Base-by-base conservation (phyloP, 768 basidiomycete species). In the Tylopilus rubrobrunneus region DNA sequence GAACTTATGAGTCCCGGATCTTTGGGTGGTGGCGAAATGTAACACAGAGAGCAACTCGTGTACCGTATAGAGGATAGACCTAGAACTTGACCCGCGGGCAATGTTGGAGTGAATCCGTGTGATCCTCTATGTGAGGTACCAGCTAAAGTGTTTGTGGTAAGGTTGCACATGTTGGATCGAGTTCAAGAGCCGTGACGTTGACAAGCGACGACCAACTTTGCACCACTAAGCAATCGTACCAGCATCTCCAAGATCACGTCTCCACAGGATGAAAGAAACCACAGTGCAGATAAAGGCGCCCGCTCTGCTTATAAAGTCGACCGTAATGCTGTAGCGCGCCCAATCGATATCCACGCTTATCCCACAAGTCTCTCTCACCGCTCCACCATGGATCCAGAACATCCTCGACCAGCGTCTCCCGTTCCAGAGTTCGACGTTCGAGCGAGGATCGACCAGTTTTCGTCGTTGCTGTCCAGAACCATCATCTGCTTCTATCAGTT, bases 401-500 rank as follows among this genome's bases (percentile, higher is more conserved):
- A 31, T 7, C 33, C 37, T 33, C 53, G 15, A 14, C 29, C 9
- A 3, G 31, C 41, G 11, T 50, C 52, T 41, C 52, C 53, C 17
- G 7, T 4, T 2, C 44, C 54, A 9, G 49, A 56, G 28, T 61
- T 61, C 47, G 53, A 67, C 9, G 62, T 67, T 39, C 51, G 62
- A 3, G 40, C 28, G 7, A 56, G n/a, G 62, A 64, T 67, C 34
- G 65, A 65, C n/a, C 49, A 41, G 21, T 68, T 60, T 54, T 66
- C 58, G 1, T 48, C 53, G 1, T 48, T 60, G 41, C 9, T 63
- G 19, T 62, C 63, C 5, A 60, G 51, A 34, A 65, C 61, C n/a
- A 67, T 66, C 25, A 51, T 66, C 49, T 66, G 64, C 37, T 62
- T 66, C 37, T 56, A 58, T 55, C 66, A 62, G 15, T 66, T 67